These are phyloP conservation scores for Phaseolus lunatus DNA, from an alignment of 306 rosid species.

Conservation along the genomic window DNA sequence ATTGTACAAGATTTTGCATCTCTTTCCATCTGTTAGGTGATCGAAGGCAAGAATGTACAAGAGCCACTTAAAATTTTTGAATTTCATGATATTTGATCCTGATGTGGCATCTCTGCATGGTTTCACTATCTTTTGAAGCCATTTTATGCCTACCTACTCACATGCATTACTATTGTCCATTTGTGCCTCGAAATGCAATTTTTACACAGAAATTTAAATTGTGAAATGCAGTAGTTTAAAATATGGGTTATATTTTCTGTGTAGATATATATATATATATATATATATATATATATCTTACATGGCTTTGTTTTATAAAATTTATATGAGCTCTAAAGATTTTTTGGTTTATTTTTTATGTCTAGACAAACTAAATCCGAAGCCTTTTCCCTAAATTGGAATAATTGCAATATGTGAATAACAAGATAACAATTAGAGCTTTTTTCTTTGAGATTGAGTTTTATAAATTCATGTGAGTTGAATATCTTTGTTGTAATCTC, in stretches of 20 bases:
- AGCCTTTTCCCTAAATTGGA: background rate
- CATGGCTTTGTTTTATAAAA: background rate
- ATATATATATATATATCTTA: too few species aligned
- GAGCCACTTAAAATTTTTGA: background rate
- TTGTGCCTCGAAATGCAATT: background rate
- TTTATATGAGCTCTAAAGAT: background rate
- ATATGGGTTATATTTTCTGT: background rate
- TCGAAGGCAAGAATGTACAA: background rate
- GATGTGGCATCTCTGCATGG: background rate
- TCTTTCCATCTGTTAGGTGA: background rate
- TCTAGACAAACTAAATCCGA: background rate
- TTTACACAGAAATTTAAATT: background rate
- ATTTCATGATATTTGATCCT: background rate
- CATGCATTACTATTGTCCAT: background rate
- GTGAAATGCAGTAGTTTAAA: background rate
- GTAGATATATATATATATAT: too few species aligned
- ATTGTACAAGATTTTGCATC: background rate
- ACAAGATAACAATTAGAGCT: background rate
- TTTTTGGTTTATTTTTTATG: background rate
- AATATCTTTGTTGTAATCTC: background rate
- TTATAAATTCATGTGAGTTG: background rate
- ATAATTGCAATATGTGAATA: background rate
- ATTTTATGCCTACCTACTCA: background rate
- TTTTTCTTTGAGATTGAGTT: background rate
- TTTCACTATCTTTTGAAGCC: background rate